Percentiles rank a stretch among this genome's conserved stretches.
These are phyloP conservation scores for Pythium dissimile DNA, from an alignment of 352 stramenopile genomes.

Conservation along the genomic window DNA sequence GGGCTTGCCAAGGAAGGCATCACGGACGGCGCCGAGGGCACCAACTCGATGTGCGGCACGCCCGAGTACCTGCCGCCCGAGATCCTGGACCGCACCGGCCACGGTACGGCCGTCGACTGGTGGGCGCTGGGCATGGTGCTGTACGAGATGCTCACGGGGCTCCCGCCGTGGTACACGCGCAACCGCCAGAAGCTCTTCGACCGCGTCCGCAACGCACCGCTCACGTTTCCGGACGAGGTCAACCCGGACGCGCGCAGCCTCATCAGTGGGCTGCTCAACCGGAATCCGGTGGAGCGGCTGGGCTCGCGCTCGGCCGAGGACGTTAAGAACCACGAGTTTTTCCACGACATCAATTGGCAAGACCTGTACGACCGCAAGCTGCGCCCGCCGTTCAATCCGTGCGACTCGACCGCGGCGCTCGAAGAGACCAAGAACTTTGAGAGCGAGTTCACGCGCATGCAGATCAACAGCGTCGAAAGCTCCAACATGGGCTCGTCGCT, in stretches of 20 bases:
- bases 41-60: slow-evolving; percentile 89
- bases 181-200: slow-evolving; percentile 92
- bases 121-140: slow-evolving; percentile 92
- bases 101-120: slow-evolving; percentile 92
- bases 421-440: slow-evolving; percentile 90
- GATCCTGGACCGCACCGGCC: slow-evolving; percentile 85
- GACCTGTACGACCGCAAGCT: slow-evolving; percentile 83
- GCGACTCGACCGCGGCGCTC: slow-evolving; percentile 44
- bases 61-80: slow-evolving; percentile 92
- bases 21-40: slow-evolving; percentile 75
- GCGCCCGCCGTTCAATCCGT: slow-evolving; percentile 84
- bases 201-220: slow-evolving; percentile 80
- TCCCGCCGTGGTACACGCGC: slow-evolving; percentile 91
- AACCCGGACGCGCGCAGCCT: slow-evolving; percentile 66
- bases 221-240: slow-evolving; percentile 88
- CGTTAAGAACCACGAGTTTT: slow-evolving; percentile 86
- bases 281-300: slow-evolving; percentile 75
- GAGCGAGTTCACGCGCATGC: slow-evolving; percentile 88
- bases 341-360: slow-evolving; percentile 77
- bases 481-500: slow-evolving; percentile 47
- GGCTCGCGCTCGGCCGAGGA: slow-evolving; percentile 74
- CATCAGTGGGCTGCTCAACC: slow-evolving; percentile 78
- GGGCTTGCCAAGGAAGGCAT: slow-evolving; percentile 87
- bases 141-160: slow-evolving; percentile 92
- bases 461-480: slow-evolving; percentile 84